phyloP scores from a whole-genome alignment of 73 alveolate genomes.

The Paramecium octaurelia region DNA sequence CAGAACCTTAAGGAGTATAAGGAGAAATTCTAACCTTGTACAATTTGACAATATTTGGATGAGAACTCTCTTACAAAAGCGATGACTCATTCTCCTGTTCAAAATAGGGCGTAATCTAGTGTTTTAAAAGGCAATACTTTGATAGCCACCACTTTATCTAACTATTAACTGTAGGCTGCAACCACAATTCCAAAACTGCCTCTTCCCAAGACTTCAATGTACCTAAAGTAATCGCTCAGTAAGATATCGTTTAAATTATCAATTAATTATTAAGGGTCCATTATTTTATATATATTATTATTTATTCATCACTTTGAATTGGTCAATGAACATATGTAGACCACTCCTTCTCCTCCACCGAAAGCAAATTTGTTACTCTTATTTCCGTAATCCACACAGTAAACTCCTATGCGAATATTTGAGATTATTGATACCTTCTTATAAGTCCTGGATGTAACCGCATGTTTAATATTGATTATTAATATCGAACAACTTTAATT shows the following conservation, averaged over 20 bases:
- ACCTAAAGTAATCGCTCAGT: neutral
- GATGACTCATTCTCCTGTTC: neutral
- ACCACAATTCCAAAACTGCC: conserved; percentile 24
- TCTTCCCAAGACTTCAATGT: neutral
- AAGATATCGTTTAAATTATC: conserved; percentile 19
- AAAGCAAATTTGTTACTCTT: conserved; percentile 77
- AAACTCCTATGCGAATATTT: conserved; percentile 41
- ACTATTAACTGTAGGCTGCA: neutral
- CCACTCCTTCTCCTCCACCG: conserved; percentile 90
- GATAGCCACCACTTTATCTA: neutral
- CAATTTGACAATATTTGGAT: conserved; percentile 3
- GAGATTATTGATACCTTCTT: conserved; percentile 35
- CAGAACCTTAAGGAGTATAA: neutral
- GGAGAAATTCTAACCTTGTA: neutral
- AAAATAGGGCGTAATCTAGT: neutral
- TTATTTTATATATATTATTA: neutral
- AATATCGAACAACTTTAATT: conserved; percentile 75
- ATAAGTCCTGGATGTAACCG: conserved; percentile 70
- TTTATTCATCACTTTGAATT: neutral
- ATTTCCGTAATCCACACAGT: conserved; percentile 75
- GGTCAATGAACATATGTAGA: conserved; percentile 52
- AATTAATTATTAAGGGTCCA: neutral
- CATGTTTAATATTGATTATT: conserved; percentile 69
- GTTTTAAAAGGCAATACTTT: neutral
- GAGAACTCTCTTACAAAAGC: neutral